Conservation (phyloP, 345 rosid genomes). For the rapeseed (Brassica napus) region DNA sequence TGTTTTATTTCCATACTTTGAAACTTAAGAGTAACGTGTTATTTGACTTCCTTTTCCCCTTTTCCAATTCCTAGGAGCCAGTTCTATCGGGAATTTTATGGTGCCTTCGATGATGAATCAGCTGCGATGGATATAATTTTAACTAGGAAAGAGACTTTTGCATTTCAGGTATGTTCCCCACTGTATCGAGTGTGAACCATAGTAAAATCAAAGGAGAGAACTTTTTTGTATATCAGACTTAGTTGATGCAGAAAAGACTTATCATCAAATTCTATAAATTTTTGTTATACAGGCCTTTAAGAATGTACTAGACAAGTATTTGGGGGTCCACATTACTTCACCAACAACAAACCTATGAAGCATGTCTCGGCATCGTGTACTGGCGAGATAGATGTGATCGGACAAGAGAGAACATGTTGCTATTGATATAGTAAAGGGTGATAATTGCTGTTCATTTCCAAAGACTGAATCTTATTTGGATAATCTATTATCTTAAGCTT, state of each 20-base stretch:
- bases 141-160: conserved; percentile 71
- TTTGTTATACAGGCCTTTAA: conserved; percentile 60
- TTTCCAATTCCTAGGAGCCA: conserved; percentile 57
- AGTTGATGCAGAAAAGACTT: conserved; percentile 7
- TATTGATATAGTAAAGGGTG: background rate
- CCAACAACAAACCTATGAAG: conserved; percentile 27
- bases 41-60: conserved; percentile 13
- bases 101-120: conserved; percentile 80
- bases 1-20: conserved; percentile 12
- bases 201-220: background rate
- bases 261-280: background rate
- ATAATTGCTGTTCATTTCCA: background rate
- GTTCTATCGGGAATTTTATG: conserved; percentile 71
- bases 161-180: conserved; percentile 58
- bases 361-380: background rate
- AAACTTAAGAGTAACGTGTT: background rate
- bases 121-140: conserved; percentile 86
- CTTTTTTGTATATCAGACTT: background rate
- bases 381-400: conserved; percentile 16
- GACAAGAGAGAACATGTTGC: conserved; percentile 11
- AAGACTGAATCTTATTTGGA: background rate
- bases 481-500: background rate
- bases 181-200: background rate
- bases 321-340: conserved; percentile 51
- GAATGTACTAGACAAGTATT: conserved; percentile 59